These are phyloP conservation scores for Ceratonia siliqua DNA, from an alignment of 306 rosid genomes.

Conservation along the genomic window DNA sequence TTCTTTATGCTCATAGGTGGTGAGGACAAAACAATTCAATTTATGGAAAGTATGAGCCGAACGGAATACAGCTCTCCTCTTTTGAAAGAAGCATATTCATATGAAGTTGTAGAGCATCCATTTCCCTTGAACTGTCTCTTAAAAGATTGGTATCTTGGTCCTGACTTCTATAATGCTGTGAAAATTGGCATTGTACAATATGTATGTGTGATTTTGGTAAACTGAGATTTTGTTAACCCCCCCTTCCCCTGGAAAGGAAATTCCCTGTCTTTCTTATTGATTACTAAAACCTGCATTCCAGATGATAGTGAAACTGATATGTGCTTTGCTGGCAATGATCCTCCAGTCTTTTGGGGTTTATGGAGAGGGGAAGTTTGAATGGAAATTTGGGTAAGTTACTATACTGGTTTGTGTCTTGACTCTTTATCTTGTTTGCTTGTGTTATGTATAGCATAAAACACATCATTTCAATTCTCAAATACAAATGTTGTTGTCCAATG, in stretches of 20 bases:
- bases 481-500: background rate
- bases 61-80: slow-evolving; percentile 77
- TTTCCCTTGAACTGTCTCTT: slow-evolving; percentile 82
- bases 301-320: slow-evolving; percentile 96
- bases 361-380: slow-evolving; percentile 94
- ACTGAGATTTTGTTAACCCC: slow-evolving; percentile 26
- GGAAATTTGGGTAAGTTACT: slow-evolving; percentile 89
- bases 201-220: slow-evolving; percentile 63
- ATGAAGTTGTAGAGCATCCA: slow-evolving; percentile 97
- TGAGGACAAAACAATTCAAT: slow-evolving; percentile 84
- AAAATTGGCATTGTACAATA: slow-evolving; percentile 98
- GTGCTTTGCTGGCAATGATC: slow-evolving; percentile 93
- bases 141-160: slow-evolving; percentile 91
- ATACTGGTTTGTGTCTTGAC: background rate
- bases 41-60: slow-evolving; percentile 76
- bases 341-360: slow-evolving; percentile 90
- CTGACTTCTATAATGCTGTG: slow-evolving; percentile 90
- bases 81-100: slow-evolving; percentile 70
- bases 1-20: slow-evolving; percentile 65
- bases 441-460: slow-evolving; percentile 12
- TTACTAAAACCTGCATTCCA: slow-evolving; percentile 49
- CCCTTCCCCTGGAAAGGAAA: background rate
- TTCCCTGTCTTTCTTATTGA: slow-evolving; percentile 29
- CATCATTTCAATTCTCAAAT: slow-evolving; percentile 25
- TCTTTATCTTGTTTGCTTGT: slow-evolving; percentile 25